Conservation (phyloP, 805 yeast genomes). For the Cyberlindnera mississippiensis region DNA sequence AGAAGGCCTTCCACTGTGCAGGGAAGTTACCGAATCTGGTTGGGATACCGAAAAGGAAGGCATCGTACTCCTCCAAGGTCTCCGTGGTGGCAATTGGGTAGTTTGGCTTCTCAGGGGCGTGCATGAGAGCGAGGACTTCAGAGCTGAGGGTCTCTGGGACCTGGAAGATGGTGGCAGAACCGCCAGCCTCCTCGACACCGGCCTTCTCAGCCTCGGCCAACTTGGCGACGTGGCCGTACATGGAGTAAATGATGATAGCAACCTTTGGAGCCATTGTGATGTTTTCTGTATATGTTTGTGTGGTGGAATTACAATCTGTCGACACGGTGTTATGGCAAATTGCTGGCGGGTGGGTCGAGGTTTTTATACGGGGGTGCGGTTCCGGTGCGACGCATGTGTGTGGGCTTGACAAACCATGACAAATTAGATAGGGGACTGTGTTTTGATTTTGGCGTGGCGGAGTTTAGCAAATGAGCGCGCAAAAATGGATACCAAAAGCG, state of each 20-base stretch:
- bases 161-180: slow-evolving; percentile 64
- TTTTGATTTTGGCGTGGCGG: no score
- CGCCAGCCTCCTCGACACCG: slow-evolving; percentile 71
- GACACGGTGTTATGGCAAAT: not conserved
- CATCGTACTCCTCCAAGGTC: slow-evolving; percentile 61
- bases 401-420: not conserved
- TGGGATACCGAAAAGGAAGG: slow-evolving; percentile 73
- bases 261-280: slow-evolving; percentile 15
- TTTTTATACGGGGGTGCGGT: no score
- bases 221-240: slow-evolving; percentile 69
- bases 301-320: not conserved
- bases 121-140: slow-evolving; percentile 51
- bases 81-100: slow-evolving; percentile 57
- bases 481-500: not conserved
- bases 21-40: slow-evolving; percentile 76
- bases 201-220: slow-evolving; percentile 64
- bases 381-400: no score
- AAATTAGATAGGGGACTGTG: not conserved
- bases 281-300: no score
- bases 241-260: slow-evolving; percentile 56
- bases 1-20: slow-evolving; percentile 70
- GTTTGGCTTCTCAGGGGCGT: slow-evolving; percentile 59
- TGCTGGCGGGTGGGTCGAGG: no score
- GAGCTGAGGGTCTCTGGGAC: slow-evolving; percentile 70
- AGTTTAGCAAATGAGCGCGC: not conserved